Conservation (phyloP, 371 early-diverging fungal genomes). For the Choanephora cucurbitarum region DNA sequence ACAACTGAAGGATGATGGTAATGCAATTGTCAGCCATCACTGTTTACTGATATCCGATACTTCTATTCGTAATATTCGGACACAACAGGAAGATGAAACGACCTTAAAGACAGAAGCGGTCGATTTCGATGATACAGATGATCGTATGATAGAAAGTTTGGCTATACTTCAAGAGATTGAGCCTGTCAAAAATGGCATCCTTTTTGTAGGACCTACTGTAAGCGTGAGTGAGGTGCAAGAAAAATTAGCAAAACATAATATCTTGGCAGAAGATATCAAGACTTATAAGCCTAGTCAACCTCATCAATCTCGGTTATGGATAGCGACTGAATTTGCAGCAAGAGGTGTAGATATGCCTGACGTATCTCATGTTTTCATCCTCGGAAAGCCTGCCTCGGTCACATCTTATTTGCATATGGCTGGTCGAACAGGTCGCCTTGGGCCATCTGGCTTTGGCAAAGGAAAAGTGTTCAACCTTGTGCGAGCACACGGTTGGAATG, state of each 20-base stretch:
- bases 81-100: constrained; percentile 1
- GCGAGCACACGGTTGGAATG: constrained; percentile 46
- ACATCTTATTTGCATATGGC: constrained; percentile 84
- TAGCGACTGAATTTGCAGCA: constrained; percentile 80
- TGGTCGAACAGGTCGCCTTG: constrained; percentile 77
- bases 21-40: constrained; percentile 49
- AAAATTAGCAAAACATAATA: constrained; percentile 25
- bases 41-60: constrained; percentile 57
- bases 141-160: constrained; percentile 64
- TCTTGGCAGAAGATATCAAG: constrained; percentile 34
- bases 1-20: constrained; percentile 22
- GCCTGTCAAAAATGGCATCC: constrained; percentile 53
- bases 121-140: constrained; percentile 58
- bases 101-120: constrained; percentile 15
- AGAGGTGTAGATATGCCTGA: constrained; percentile 89
- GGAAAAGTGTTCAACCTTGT: constrained; percentile 65
- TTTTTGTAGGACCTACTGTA: constrained; percentile 55
- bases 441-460: constrained; percentile 31
- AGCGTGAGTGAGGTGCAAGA: constrained; percentile 31
- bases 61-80: constrained; percentile 52
- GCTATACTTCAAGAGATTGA: constrained; percentile 55
- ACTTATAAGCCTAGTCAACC: constrained; percentile 11
- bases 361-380: constrained; percentile 83
- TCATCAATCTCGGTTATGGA: constrained; percentile 34
- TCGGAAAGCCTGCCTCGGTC: constrained; percentile 65